Conservation (phyloP, 2,329 filamentous ascomycete species). For the Phyllosticta citriasiana region DNA sequence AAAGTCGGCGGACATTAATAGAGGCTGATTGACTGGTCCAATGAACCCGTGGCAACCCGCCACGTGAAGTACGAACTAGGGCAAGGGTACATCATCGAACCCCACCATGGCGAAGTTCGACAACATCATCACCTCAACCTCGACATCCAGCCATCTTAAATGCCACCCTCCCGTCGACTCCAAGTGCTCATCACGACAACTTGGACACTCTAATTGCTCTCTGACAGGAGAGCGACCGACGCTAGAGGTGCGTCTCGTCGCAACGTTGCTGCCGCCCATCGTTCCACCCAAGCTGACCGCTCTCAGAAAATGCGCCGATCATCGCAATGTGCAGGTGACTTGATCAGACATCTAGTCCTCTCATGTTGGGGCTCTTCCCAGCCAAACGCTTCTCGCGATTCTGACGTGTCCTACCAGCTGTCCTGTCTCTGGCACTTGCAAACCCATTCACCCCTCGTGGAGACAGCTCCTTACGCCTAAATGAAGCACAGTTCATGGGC, state of each 20-base stretch:
- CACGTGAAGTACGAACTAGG: not conserved
- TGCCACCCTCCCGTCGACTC: not conserved
- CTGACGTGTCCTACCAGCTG: not conserved
- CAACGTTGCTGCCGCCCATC: not conserved
- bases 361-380: not conserved
- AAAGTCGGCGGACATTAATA: not conserved
- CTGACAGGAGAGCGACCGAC: not conserved
- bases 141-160: not conserved
- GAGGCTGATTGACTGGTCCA: not conserved
- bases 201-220: not conserved
- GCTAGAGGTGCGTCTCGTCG: not conserved
- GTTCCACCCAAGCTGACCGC: not conserved
- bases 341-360: not conserved
- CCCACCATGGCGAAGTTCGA: not conserved
- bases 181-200: not conserved
- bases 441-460: not conserved
- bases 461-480: conserved; percentile 33
- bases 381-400: not conserved
- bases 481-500: conserved; percentile 43
- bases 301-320: not conserved
- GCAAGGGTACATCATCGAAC: not conserved
- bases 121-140: not conserved
- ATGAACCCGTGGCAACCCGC: not conserved
- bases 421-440: not conserved
- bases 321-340: not conserved